These are phyloP conservation scores for Umbelopsis sp. DNA, from an alignment of 371 early-diverging fungal genomes.

Conservation along the genomic window DNA sequence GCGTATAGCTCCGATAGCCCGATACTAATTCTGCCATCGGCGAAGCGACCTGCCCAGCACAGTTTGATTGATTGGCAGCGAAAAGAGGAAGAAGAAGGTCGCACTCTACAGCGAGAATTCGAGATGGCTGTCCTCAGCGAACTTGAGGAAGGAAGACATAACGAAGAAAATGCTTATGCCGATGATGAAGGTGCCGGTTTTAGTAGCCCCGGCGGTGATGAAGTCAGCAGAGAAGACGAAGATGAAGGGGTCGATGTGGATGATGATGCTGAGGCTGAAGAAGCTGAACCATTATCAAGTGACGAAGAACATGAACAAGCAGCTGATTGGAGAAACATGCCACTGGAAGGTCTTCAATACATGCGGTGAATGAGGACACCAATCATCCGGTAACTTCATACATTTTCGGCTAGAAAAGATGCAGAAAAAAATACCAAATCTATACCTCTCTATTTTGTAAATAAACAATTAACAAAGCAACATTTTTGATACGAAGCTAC, in stretches of 20 bases:
- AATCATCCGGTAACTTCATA: too few relatives aligned
- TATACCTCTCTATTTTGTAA: too few relatives aligned
- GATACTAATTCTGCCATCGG: neutral
- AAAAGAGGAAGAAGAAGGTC: constrained; percentile 1
- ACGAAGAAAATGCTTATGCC: constrained; percentile 11
- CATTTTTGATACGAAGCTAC: too few relatives aligned
- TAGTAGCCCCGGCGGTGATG: constrained; percentile 3
- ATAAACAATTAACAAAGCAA: too few relatives aligned
- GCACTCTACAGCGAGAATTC: neutral
- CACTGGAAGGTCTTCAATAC: neutral
- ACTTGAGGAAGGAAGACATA: neutral
- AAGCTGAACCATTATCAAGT: neutral
- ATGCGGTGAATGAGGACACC: neutral
- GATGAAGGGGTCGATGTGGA: constrained; percentile 6
- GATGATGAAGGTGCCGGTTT: constrained; percentile 10
- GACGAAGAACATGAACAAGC: constrained; percentile 2
- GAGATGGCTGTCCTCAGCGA: constrained; percentile 4
- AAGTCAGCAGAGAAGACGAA: constrained; percentile 10
- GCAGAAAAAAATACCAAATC: neutral
- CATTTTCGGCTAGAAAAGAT: too few relatives aligned
- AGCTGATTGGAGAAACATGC: constrained; percentile 12
- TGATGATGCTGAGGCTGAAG: neutral
- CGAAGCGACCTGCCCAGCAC: neutral
- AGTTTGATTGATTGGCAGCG: constrained; percentile 12
- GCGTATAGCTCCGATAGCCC: neutral